Conservation (phyloP, 2,329 filamentous ascomycete species). For the Thelonectria rubi region DNA sequence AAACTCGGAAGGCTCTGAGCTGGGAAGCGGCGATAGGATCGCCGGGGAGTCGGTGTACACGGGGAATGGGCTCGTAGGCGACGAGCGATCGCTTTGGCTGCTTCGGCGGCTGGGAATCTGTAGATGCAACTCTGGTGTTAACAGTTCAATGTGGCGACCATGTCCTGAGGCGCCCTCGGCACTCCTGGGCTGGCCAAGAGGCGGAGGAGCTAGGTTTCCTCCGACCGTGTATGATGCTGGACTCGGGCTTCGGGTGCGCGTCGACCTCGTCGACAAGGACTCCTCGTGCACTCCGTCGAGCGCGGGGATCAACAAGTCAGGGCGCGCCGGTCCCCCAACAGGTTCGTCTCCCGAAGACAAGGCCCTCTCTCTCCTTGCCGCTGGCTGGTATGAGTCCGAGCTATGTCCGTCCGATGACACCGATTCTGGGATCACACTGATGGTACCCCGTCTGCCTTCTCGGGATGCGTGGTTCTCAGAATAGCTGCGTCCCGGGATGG, state of each 20-base stretch:
- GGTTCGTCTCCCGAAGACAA: constrained; percentile 57
- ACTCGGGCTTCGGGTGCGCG: constrained; percentile 41
- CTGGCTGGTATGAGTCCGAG: constrained; percentile 14
- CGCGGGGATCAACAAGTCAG: constrained; percentile 32
- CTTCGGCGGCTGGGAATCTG: constrained; percentile 58
- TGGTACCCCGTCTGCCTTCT: constrained; percentile 42
- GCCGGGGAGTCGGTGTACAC: constrained; percentile 68
- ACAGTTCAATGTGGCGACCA: constrained; percentile 16
- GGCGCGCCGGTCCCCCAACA: constrained; percentile 22
- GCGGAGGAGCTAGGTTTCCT: constrained; percentile 55
- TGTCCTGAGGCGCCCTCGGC: constrained; percentile 25
- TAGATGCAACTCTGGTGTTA: constrained; percentile 49
- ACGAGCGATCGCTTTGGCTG: constrained; percentile 56
- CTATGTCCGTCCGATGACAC: constrained; percentile 24
- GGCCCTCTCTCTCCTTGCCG: constrained; percentile 48
- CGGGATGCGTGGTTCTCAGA: constrained; percentile 47
- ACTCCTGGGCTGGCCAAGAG: constrained; percentile 39
- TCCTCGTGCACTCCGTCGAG: constrained; percentile 34
- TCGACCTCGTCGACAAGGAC: constrained; percentile 32
- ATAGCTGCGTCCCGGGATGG: constrained; percentile 71
- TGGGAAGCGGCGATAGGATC: constrained; percentile 52
- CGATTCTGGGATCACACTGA: constrained; percentile 36
- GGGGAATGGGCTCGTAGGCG: constrained; percentile 72
- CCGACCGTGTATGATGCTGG: constrained; percentile 49
- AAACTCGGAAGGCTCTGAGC: constrained; percentile 61